phyloP scores from a whole-genome alignment of 306 rosid species.

The Senna siamea region DNA sequence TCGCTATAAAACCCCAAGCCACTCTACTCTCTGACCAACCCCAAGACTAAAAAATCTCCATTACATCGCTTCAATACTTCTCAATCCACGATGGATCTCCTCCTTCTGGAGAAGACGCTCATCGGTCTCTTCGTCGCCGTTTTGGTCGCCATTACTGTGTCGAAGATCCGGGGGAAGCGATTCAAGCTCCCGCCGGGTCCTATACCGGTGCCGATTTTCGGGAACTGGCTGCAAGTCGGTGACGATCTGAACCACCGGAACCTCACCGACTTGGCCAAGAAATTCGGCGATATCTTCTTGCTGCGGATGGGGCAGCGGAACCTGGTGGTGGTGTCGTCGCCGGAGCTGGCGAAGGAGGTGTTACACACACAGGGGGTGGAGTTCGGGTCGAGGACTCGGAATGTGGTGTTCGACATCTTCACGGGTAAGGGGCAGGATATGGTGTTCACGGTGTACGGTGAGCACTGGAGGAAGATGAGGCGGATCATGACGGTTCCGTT shows the following conservation, averaged over 20 bases:
- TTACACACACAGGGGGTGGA: slow-evolving; percentile 84
- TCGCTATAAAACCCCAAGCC: neutral
- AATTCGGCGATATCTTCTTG: slow-evolving; percentile 65
- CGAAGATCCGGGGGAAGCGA: slow-evolving; percentile 67
- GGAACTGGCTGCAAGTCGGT: slow-evolving; percentile 92
- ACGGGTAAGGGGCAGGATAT: slow-evolving; percentile 85
- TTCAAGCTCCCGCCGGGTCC: slow-evolving; percentile 87
- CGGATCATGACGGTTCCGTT: slow-evolving; percentile 88
- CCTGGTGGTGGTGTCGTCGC: slow-evolving; percentile 75
- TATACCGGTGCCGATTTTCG: slow-evolving; percentile 71
- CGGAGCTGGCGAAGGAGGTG: slow-evolving; percentile 77
- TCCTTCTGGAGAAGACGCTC: slow-evolving; percentile 72
- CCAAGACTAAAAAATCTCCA: neutral
- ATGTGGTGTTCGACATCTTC: slow-evolving; percentile 83
- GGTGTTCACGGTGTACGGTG: slow-evolving; percentile 92
- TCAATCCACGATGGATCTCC: slow-evolving; percentile 61
- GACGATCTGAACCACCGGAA: slow-evolving; percentile 86
- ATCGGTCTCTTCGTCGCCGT: slow-evolving; percentile 57
- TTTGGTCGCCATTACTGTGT: slow-evolving; percentile 50
- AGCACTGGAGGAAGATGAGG: slow-evolving; percentile 87
- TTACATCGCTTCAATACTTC: neutral
- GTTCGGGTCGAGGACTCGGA: slow-evolving; percentile 80
- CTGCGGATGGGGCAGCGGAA: slow-evolving; percentile 89
- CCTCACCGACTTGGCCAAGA: slow-evolving; percentile 74
- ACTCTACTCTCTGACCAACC: neutral